These are phyloP conservation scores for Pyrenochaeta sp. DNA, from an alignment of 2,329 filamentous ascomycete species.

Conservation along the genomic window DNA sequence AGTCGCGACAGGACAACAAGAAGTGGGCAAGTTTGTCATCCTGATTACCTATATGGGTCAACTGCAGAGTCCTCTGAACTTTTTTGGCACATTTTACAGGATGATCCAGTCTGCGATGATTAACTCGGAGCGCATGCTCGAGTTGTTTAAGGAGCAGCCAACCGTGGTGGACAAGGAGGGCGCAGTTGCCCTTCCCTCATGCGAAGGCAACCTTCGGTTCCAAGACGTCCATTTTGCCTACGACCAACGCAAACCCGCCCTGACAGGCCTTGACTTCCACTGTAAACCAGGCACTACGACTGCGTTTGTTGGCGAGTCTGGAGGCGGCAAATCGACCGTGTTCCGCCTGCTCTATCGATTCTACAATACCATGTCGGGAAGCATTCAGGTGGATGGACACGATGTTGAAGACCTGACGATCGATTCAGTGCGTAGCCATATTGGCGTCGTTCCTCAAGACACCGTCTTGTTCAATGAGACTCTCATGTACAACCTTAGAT, in stretches of 20 bases:
- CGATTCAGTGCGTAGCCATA: slow-evolving; percentile 88
- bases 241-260: slow-evolving; percentile 82
- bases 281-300: slow-evolving; percentile 92
- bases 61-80: slow-evolving; percentile 74
- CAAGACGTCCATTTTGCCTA: slow-evolving; percentile 92
- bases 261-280: slow-evolving; percentile 84
- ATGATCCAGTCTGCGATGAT: slow-evolving; percentile 98
- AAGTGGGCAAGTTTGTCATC: slow-evolving; percentile 74
- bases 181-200: slow-evolving; percentile 70
- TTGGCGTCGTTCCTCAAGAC: slow-evolving; percentile 96
- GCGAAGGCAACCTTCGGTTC: slow-evolving; percentile 84
- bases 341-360: slow-evolving; percentile 97
- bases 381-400: slow-evolving; percentile 83
- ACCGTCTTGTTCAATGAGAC: slow-evolving; percentile 95
- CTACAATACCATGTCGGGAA: slow-evolving; percentile 84
- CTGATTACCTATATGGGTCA: slow-evolving; percentile 79
- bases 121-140: slow-evolving; percentile 91
- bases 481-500: slow-evolving; percentile 92
- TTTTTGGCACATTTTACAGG: slow-evolving; percentile 92
- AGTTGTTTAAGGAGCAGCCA: slow-evolving; percentile 95
- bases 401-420: slow-evolving; percentile 89
- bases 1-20: slow-evolving; percentile 67
- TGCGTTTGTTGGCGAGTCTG: slow-evolving; percentile 94
- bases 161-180: slow-evolving; percentile 82
- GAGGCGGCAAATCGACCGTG: slow-evolving; percentile 95